phyloP scores from a whole-genome alignment of 345 rosid genomes.

The Eucalyptus regnans region DNA sequence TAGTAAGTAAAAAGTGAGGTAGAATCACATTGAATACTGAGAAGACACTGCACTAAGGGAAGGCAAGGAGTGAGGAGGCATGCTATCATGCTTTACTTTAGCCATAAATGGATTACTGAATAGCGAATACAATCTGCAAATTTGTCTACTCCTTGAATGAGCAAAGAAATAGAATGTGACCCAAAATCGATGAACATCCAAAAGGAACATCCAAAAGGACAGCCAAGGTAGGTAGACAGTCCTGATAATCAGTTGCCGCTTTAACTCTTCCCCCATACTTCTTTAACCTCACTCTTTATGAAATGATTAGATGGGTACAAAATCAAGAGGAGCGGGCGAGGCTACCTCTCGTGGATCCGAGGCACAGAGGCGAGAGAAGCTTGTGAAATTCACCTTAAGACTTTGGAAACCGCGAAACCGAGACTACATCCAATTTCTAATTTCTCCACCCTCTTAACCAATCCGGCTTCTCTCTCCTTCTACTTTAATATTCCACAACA shows the following conservation, averaged over 20 bases:
- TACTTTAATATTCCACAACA: background rate
- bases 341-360: background rate
- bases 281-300: background rate
- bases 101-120: background rate
- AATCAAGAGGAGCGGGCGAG: background rate
- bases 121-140: background rate
- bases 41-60: background rate
- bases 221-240: background rate
- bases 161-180: background rate
- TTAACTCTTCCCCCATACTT: background rate
- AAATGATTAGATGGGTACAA: background rate
- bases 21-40: background rate
- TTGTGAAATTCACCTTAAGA: background rate
- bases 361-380: background rate
- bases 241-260: background rate
- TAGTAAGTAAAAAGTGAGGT: background rate
- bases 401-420: background rate
- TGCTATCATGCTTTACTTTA: background rate
- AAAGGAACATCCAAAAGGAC: background rate
- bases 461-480: background rate
- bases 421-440: background rate
- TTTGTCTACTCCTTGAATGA: background rate
- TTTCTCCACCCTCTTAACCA: background rate
- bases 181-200: background rate
- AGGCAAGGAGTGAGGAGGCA: background rate